These are phyloP conservation scores for Amanita exitialis DNA, from an alignment of 768 basidiomycete species.

Conservation along the genomic window DNA sequence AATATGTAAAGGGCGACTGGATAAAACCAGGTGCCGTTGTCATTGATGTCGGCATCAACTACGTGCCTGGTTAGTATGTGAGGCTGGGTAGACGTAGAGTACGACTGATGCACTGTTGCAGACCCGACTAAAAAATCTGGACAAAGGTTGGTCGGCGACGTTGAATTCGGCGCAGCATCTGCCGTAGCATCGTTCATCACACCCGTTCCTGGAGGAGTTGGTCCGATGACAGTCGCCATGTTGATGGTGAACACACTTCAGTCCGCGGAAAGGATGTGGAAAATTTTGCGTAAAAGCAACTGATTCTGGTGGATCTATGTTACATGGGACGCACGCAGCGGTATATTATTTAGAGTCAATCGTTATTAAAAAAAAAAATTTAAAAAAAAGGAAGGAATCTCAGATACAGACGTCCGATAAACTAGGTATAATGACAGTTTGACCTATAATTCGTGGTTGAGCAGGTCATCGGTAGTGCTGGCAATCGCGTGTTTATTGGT, in stretches of 20 bases:
- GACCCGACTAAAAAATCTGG: slow-evolving; percentile 92
- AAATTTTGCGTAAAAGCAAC: slow-evolving; percentile 39
- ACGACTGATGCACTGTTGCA: slow-evolving; percentile 14
- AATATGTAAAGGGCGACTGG: slow-evolving; percentile 90
- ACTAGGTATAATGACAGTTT: slow-evolving; percentile 34
- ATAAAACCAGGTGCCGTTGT: slow-evolving; percentile 91
- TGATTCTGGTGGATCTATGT: neutral
- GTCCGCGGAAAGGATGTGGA: slow-evolving; percentile 77
- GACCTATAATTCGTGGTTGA: slow-evolving; percentile 57
- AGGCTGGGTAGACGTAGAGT: neutral
- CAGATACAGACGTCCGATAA: slow-evolving; percentile 66
- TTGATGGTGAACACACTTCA: slow-evolving; percentile 91
- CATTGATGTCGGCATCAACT: slow-evolving; percentile 98
- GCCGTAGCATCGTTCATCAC: slow-evolving; percentile 84
- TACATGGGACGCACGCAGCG: neutral
- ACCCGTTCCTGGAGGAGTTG: slow-evolving; percentile 97
- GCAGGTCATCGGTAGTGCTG: slow-evolving; percentile 30
- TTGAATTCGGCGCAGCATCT: slow-evolving; percentile 74
- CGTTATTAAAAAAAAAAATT: too few species aligned
- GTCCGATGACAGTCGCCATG: slow-evolving; percentile 99
- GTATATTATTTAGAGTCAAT: neutral
- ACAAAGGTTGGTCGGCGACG: slow-evolving; percentile 92
- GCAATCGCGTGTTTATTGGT: slow-evolving; percentile 16
- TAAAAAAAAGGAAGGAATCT: slow-evolving; percentile 64
- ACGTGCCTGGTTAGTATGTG: slow-evolving; percentile 59